These are phyloP conservation scores for Agrocybe chaxingu DNA, from an alignment of 768 basidiomycete species.

Conservation along the genomic window DNA sequence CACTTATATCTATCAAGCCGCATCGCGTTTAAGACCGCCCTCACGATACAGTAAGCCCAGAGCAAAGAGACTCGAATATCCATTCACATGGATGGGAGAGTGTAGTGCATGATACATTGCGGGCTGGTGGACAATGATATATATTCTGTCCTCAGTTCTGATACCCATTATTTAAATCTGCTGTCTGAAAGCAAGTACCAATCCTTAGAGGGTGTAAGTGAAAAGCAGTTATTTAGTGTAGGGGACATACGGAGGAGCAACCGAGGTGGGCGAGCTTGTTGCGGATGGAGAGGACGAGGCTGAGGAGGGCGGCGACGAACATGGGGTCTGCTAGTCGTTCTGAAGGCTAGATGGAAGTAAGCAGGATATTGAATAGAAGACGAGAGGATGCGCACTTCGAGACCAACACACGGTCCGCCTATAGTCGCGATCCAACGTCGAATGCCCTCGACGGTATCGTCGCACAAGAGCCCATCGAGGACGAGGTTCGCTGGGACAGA, in stretches of 20 bases:
- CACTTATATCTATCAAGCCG: no score
- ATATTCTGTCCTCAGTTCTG: no score
- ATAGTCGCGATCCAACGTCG: conserved; percentile 64
- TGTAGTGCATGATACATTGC: no score
- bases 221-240: neutral
- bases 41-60: no score
- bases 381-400: conserved; percentile 46
- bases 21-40: no score
- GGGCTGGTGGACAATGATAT: no score
- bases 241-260: conserved; percentile 17
- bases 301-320: conserved; percentile 67
- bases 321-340: conserved; percentile 74
- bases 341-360: conserved; percentile 43
- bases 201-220: neutral
- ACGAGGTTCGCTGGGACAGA: conserved; percentile 12
- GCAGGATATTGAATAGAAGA: neutral
- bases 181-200: no score
- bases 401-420: conserved; percentile 55
- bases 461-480: conserved; percentile 74
- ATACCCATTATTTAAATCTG: no score
- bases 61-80: no score
- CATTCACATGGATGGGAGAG: no score
- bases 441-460: conserved; percentile 71
- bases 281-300: conserved; percentile 61
- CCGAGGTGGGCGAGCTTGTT: conserved; percentile 68